phyloP scores from a whole-genome alignment of 129 eudicot genomes.

The Escallonia herrerae region DNA sequence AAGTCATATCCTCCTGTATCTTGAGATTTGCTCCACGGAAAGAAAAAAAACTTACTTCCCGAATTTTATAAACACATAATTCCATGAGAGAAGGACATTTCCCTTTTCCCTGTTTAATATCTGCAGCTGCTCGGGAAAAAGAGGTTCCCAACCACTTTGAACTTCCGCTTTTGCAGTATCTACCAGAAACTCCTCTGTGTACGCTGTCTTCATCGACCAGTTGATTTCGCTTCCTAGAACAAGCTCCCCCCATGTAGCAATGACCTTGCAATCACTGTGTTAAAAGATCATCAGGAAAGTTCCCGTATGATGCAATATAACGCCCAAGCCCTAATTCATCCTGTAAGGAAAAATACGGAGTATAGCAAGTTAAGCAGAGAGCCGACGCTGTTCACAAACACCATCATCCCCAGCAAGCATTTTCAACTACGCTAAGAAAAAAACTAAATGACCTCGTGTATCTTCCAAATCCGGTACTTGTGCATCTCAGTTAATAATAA shows the following conservation, averaged over 20 bases:
- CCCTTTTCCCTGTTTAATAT: slow-evolving; percentile 34
- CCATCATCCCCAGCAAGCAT: too few species aligned
- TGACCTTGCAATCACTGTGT: slow-evolving; percentile 5
- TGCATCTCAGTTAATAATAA: too few species aligned
- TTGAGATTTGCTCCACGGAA: too few species aligned
- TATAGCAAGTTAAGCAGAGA: slow-evolving; percentile 1
- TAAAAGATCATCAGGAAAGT: too few species aligned
- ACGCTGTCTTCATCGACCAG: slow-evolving; percentile 36
- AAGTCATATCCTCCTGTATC: not conserved
- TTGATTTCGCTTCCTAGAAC: slow-evolving; percentile 75
- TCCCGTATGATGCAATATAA: too few species aligned
- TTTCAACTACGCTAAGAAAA: too few species aligned
- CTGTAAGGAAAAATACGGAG: slow-evolving; percentile 2
- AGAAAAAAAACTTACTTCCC: slow-evolving; percentile 46
- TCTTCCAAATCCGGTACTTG: too few species aligned
- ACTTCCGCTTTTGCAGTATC: slow-evolving; percentile 62
- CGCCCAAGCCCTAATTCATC: not conserved
- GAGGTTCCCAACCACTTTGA: slow-evolving; percentile 70
- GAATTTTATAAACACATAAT: slow-evolving; percentile 57
- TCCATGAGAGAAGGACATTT: slow-evolving; percentile 83
- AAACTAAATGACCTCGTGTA: too few species aligned
- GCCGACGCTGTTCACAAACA: not conserved
- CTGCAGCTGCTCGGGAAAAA: slow-evolving; percentile 32
- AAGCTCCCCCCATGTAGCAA: slow-evolving; percentile 66
- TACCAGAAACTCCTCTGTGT: slow-evolving; percentile 43